phyloP scores from a whole-genome alignment of 2,329 filamentous ascomycete genomes.

The Fusarium solani-melongenae region DNA sequence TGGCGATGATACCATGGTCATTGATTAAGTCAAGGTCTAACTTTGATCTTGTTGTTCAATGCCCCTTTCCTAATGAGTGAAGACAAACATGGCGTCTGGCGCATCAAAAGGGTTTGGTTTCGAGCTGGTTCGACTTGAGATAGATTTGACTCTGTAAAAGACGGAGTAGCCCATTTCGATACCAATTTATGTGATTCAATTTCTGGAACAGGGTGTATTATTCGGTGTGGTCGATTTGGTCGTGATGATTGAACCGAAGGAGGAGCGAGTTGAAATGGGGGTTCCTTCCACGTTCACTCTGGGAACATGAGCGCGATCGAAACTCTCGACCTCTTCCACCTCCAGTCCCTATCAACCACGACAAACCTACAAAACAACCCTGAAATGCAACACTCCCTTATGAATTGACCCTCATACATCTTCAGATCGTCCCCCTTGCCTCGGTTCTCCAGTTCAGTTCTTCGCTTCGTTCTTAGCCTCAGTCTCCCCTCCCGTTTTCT shows the following conservation, averaged over 20 bases:
- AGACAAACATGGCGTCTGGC: constrained; percentile 40
- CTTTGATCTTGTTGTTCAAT: constrained; percentile 5
- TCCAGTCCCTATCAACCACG: not conserved
- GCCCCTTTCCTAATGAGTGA: constrained; percentile 38
- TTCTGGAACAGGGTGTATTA: not conserved
- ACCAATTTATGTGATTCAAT: constrained; percentile 33
- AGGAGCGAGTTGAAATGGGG: not conserved
- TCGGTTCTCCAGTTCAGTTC: not conserved
- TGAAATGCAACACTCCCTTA: not conserved
- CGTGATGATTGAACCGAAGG: not conserved
- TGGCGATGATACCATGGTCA: constrained; percentile 93
- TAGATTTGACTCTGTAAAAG: constrained; percentile 34
- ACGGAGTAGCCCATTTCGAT: constrained; percentile 37
- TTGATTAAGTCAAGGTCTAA: constrained; percentile 57
- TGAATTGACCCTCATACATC: not conserved
- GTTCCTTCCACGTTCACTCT: not conserved
- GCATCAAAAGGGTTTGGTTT: constrained; percentile 38
- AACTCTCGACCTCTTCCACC: not conserved
- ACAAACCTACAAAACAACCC: not conserved
- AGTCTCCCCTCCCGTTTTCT: not conserved
- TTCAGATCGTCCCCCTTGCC: not conserved
- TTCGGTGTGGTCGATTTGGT: not conserved
- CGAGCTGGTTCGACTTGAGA: constrained; percentile 38
- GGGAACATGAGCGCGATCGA: not conserved
- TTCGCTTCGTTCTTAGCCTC: not conserved